Percentiles rank a stretch among this genome's conserved stretches.
Evolutionary conservation across 768 basidiomycete species (phyloP).

Genomic region (Suillus plorans): DNA sequence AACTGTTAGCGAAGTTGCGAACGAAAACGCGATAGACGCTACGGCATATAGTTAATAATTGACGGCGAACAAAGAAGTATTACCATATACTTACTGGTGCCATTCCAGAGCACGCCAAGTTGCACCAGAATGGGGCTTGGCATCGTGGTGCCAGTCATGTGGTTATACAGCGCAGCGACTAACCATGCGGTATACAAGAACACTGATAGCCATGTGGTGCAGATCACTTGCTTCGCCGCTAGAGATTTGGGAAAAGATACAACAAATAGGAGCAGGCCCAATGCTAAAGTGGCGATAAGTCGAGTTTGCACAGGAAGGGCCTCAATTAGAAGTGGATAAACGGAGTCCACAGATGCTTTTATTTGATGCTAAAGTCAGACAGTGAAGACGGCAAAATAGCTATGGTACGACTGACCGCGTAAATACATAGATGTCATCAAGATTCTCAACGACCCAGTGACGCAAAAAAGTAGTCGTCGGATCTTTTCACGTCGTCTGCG

Average conservation of each 20-base stretch:
- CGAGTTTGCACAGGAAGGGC: slow-evolving; percentile 34
- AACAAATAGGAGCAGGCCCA: slow-evolving; percentile 47
- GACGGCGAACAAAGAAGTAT: slow-evolving; percentile 7
- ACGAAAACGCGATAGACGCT: slow-evolving; percentile 58
- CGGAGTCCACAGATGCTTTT: slow-evolving; percentile 54
- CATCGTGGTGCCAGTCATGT: slow-evolving; percentile 45
- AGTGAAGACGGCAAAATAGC: neutral
- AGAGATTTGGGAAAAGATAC: slow-evolving; percentile 57
- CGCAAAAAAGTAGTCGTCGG: slow-evolving; percentile 42
- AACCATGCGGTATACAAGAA: slow-evolving; percentile 64
- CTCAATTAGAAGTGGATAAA: slow-evolving; percentile 48
- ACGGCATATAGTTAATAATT: slow-evolving; percentile 35
- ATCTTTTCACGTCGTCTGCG: slow-evolving; percentile 45
- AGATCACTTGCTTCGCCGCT: slow-evolving; percentile 51
- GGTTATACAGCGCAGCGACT: slow-evolving; percentile 49
- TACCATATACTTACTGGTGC: slow-evolving; percentile 49
- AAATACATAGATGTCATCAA: slow-evolving; percentile 63
- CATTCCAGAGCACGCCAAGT: slow-evolving; percentile 59
- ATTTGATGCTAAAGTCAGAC: slow-evolving; percentile 13
- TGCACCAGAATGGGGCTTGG: slow-evolving; percentile 36
- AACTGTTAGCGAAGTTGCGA: slow-evolving; percentile 63
- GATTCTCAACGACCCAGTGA: slow-evolving; percentile 46
- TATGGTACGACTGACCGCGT: slow-evolving; percentile 47
- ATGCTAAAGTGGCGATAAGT: slow-evolving; percentile 38
- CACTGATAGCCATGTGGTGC: slow-evolving; percentile 59